Evolutionary conservation across 106 monocot species (phyloP).

Genomic region (Acanthochlamys bracteata): DNA sequence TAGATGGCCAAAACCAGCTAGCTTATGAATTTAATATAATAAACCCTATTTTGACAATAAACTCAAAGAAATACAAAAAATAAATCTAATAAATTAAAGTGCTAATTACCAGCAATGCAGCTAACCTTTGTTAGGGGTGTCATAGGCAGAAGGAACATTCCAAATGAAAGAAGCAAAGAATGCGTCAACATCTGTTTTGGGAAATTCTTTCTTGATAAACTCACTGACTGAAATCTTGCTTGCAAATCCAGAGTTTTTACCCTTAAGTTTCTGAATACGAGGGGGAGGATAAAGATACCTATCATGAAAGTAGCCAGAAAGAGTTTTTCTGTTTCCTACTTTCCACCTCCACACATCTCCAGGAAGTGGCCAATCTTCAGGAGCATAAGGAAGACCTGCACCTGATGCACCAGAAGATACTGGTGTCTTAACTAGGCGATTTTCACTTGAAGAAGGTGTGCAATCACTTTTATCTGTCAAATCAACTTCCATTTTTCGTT

Average conservation of each 20-base stretch:
- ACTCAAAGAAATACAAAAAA: no score
- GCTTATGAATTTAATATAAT: no score
- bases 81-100: no score
- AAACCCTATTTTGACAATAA: no score
- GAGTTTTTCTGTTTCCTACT: slow-evolving; percentile 46
- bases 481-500: slow-evolving; percentile 13
- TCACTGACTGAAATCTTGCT: slow-evolving; percentile 42
- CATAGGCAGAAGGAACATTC: slow-evolving; percentile 39
- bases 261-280: slow-evolving; percentile 17
- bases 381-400: slow-evolving; percentile 76
- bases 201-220: slow-evolving; percentile 40
- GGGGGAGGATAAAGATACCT: slow-evolving; percentile 44
- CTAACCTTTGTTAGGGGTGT: slow-evolving; percentile 15
- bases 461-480: slow-evolving; percentile 13
- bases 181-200: slow-evolving; percentile 33
- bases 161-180: slow-evolving; percentile 68
- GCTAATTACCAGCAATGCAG: no score
- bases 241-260: slow-evolving; percentile 15
- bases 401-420: slow-evolving; percentile 50
- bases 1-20: no score
- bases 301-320: slow-evolving; percentile 48
- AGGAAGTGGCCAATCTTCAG: slow-evolving; percentile 64
- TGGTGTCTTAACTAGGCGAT: slow-evolving; percentile 23
- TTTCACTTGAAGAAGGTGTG: slow-evolving; percentile 4
- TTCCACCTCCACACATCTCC: slow-evolving; percentile 85